Percentiles rank a stretch among this genome's conserved stretches.
Evolutionary conservation across 1,284 basidiomycete genomes (phyloP).

Genomic region (Trichosporon ovoides): DNA sequence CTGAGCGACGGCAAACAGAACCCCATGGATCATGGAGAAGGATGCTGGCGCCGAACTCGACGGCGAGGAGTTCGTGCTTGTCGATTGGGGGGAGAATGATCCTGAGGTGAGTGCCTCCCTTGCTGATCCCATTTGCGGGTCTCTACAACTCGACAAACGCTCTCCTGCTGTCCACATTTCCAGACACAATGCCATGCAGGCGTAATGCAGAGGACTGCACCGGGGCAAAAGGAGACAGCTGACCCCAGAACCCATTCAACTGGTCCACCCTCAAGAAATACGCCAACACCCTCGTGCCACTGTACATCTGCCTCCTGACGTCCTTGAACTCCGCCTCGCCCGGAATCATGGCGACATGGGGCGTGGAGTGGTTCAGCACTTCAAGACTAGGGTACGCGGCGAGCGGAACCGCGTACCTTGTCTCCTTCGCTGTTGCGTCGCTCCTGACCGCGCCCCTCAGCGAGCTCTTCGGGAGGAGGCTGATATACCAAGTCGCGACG

Average conservation of each 20-base stretch:
- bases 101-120: constrained; percentile 36
- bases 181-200: too few relatives aligned
- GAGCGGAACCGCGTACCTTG: constrained; percentile 27
- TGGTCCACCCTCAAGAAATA: constrained; percentile 28
- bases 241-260: constrained; percentile 36
- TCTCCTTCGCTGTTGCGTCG: constrained; percentile 36
- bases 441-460: constrained; percentile 40
- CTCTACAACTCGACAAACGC: too few relatives aligned
- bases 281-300: constrained; percentile 21
- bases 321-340: constrained; percentile 25
- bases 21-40: background rate
- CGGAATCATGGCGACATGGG: constrained; percentile 27
- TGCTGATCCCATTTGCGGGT: too few relatives aligned
- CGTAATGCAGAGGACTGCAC: too few relatives aligned
- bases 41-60: background rate
- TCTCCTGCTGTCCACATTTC: too few relatives aligned
- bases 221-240: too few relatives aligned
- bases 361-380: constrained; percentile 27
- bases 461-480: constrained; percentile 38
- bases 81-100: constrained; percentile 32
- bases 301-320: constrained; percentile 28
- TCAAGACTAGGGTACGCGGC: constrained; percentile 25
- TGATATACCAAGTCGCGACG: constrained; percentile 35
- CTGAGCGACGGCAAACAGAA: too few relatives aligned
- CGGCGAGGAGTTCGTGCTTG: constrained; percentile 27